A percentile compares a stretch with the other conserved stretches of the same genome.
Evolutionary conservation across 139 green algal genomes (phyloP).

Genomic region (Parachlorella kessleri): DNA sequence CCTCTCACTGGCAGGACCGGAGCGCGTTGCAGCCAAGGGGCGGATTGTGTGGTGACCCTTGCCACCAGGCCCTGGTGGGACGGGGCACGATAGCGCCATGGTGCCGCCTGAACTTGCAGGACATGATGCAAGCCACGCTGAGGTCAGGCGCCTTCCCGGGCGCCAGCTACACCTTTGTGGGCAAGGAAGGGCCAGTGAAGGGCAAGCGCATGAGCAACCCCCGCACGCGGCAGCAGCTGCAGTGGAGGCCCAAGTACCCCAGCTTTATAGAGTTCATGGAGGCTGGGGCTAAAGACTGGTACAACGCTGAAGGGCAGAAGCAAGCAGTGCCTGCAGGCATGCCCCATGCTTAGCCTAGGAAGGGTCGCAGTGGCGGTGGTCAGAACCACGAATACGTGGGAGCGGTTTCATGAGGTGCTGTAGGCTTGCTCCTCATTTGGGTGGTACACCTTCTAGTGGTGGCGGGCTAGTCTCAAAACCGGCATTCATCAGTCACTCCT

Average conservation of each 20-base stretch:
- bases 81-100: too few relatives aligned
- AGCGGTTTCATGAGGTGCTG: too few relatives aligned
- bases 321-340: slow-evolving; percentile 8
- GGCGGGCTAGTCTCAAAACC: too few relatives aligned
- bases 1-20: too few relatives aligned
- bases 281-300: slow-evolving; percentile 34
- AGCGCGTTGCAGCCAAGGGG: too few relatives aligned
- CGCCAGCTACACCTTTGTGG: slow-evolving; percentile 47
- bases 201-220: slow-evolving; percentile 80
- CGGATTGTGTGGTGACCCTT: too few relatives aligned
- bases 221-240: slow-evolving; percentile 57
- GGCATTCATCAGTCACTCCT: too few relatives aligned
- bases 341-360: slow-evolving; percentile 13
- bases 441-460: too few relatives aligned
- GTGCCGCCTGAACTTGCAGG: slow-evolving; percentile 41
- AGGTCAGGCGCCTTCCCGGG: slow-evolving; percentile 26
- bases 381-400: too few relatives aligned
- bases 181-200: slow-evolving; percentile 20
- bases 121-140: slow-evolving; percentile 60
- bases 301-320: slow-evolving; percentile 13
- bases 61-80: too few relatives aligned
- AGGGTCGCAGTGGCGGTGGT: too few relatives aligned
- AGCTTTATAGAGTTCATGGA: slow-evolving; percentile 50
- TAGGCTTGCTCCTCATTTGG: too few relatives aligned
- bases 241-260: slow-evolving; percentile 78